A percentile compares a stretch with the other conserved stretches of the same genome.
Evolutionary conservation across 148 eudicot genomes (phyloP).

Genomic region (Drosera capensis): DNA sequence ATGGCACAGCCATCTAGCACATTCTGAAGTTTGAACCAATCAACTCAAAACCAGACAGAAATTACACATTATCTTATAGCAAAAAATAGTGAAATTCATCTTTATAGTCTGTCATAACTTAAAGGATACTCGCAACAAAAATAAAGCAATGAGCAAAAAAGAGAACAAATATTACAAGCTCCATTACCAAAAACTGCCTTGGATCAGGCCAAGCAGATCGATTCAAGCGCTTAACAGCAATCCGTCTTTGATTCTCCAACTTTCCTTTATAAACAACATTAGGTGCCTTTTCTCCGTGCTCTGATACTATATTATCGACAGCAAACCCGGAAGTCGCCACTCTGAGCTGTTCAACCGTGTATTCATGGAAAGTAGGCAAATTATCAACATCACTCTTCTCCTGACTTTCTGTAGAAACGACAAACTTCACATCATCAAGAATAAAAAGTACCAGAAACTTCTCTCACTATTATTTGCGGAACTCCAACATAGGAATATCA

Average conservation of each 20-base stretch:
- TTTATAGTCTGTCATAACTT: too few species aligned
- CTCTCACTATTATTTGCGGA: constrained; percentile 1
- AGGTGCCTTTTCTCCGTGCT: constrained; percentile 12
- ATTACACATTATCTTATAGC: too few species aligned
- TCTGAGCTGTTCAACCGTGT: constrained; percentile 4
- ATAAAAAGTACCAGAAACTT: background rate
- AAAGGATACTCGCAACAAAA: too few species aligned
- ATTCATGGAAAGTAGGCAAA: constrained; percentile 7
- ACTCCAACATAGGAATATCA: background rate
- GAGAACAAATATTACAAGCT: background rate
- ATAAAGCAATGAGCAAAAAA: background rate
- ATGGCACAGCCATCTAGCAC: too few species aligned
- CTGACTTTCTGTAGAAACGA: constrained; percentile 4
- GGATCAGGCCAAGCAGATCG: constrained; percentile 14
- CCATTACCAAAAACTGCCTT: constrained; percentile 6
- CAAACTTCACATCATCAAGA: background rate
- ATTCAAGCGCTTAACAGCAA: constrained; percentile 10
- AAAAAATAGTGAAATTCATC: too few species aligned
- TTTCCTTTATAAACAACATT: constrained; percentile 9
- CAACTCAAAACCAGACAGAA: too few species aligned
- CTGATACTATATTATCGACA: constrained; percentile 11
- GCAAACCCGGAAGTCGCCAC: constrained; percentile 11
- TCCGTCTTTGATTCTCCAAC: constrained; percentile 6
- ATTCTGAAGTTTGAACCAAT: too few species aligned
- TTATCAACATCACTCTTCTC: constrained; percentile 5